Evolutionary conservation across 2,329 filamentous ascomycete genomes (phyloP).

Genomic region (Colletotrichum theobromicola): DNA sequence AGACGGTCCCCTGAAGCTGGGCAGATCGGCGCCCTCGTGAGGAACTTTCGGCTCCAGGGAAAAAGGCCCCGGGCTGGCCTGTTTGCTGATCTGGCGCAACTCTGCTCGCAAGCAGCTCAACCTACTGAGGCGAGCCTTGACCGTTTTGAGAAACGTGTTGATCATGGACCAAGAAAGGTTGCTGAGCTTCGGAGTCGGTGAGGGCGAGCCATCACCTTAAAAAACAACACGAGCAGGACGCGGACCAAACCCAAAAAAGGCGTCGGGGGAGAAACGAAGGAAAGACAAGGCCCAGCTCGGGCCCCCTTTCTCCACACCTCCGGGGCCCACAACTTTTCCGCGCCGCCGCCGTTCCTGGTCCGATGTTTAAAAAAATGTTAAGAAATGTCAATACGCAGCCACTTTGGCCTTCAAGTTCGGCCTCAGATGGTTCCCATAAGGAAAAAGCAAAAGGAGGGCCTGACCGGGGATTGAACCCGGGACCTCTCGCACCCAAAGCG

Average conservation of each 20-base stretch:
- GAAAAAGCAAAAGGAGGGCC: neutral
- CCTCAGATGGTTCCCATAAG: neutral
- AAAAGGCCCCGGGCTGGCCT: neutral
- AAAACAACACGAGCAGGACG: neutral
- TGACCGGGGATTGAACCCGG: conserved; percentile 37
- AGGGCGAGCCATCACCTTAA: neutral
- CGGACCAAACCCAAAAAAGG: neutral
- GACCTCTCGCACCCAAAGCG: conserved; percentile 40
- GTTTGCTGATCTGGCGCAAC: neutral
- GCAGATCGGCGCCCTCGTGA: neutral
- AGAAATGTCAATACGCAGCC: neutral
- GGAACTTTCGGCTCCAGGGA: neutral
- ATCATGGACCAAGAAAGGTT: neutral
- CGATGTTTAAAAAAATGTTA: neutral
- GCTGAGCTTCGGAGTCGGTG: neutral
- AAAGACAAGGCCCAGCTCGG: neutral
- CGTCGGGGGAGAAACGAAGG: neutral
- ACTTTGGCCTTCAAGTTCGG: neutral
- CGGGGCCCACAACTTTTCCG: neutral
- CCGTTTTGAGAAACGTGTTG: neutral
- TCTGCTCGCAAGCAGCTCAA: neutral
- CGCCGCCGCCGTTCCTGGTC: neutral
- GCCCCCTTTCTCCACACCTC: neutral
- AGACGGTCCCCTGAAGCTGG: neutral
- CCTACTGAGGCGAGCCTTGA: neutral